Evolutionary conservation across 306 rosid species (phyloP).

Genomic region (Vicia villosa): DNA sequence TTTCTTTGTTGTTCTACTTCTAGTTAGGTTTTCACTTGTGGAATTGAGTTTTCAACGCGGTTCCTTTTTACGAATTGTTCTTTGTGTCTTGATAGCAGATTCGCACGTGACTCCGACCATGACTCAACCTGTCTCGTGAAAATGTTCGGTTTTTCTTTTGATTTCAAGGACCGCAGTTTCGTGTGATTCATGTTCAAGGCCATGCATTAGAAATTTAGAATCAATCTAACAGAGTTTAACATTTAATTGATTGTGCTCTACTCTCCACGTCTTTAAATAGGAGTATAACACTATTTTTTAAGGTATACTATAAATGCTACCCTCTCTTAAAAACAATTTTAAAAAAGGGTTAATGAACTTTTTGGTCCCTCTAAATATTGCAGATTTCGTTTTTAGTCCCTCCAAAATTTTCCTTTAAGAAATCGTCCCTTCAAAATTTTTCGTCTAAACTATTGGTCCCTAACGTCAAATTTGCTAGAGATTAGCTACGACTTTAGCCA

Average conservation of each 20-base stretch:
- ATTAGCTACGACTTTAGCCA: too few relatives aligned
- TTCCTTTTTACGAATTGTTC: constrained; percentile 12
- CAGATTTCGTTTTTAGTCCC: too few relatives aligned
- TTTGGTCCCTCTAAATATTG: too few relatives aligned
- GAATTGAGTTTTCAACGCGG: constrained; percentile 41
- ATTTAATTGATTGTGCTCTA: background rate
- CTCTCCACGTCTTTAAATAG: background rate
- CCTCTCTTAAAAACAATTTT: too few relatives aligned
- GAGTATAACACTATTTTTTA: too few relatives aligned
- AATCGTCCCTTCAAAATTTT: too few relatives aligned
- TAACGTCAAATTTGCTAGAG: too few relatives aligned
- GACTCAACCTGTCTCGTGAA: background rate
- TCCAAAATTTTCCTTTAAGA: too few relatives aligned
- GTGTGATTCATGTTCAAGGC: background rate
- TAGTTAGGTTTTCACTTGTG: background rate
- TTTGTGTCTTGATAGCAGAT: background rate
- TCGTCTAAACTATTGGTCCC: too few relatives aligned
- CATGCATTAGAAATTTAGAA: background rate
- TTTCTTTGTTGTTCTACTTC: background rate
- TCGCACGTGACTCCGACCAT: background rate
- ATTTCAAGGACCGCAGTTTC: background rate
- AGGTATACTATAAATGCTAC: too few relatives aligned
- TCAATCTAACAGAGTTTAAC: background rate
- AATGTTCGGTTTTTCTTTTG: background rate
- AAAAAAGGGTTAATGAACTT: too few relatives aligned